Percentiles rank a stretch among this genome's conserved stretches.
phyloP scores from a whole-genome alignment of 345 rosid species.

The Boechera divaricarpa region DNA sequence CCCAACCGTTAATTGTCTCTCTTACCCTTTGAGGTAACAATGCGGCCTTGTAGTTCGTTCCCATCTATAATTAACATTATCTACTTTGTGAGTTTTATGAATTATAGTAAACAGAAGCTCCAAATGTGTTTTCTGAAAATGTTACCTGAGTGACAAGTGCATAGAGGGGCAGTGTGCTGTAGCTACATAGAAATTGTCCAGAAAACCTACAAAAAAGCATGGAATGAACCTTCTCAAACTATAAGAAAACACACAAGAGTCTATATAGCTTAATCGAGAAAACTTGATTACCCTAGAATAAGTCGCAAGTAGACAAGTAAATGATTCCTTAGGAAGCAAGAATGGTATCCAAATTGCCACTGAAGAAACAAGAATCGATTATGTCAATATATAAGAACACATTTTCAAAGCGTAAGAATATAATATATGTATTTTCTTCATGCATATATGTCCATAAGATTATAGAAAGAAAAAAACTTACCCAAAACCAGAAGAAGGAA shows the following conservation, averaged over 20 bases:
- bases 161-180: conserved; percentile 94
- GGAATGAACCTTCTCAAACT: not conserved
- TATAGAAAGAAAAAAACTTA: conserved; percentile 36
- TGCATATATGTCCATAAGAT: not conserved
- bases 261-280: not conserved
- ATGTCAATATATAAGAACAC: conserved; percentile 10
- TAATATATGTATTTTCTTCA: no score
- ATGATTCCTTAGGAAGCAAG: conserved; percentile 83
- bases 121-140: not conserved
- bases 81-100: not conserved
- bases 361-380: conserved; percentile 46
- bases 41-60: conserved; percentile 93
- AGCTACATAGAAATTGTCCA: conserved; percentile 94
- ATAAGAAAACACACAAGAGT: not conserved
- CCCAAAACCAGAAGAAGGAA: conserved; percentile 99
- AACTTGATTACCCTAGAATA: conserved; percentile 66
- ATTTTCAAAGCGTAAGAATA: not conserved
- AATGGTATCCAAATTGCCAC: conserved; percentile 97
- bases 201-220: conserved; percentile 56
- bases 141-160: conserved; percentile 91
- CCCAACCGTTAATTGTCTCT: conserved; percentile 89
- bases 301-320: conserved; percentile 74
- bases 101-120: not conserved
- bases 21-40: conserved; percentile 79
- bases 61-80: conserved; percentile 66